These are phyloP conservation scores for Trametes elegans DNA, from an alignment of 768 basidiomycete genomes.

Conservation along the genomic window DNA sequence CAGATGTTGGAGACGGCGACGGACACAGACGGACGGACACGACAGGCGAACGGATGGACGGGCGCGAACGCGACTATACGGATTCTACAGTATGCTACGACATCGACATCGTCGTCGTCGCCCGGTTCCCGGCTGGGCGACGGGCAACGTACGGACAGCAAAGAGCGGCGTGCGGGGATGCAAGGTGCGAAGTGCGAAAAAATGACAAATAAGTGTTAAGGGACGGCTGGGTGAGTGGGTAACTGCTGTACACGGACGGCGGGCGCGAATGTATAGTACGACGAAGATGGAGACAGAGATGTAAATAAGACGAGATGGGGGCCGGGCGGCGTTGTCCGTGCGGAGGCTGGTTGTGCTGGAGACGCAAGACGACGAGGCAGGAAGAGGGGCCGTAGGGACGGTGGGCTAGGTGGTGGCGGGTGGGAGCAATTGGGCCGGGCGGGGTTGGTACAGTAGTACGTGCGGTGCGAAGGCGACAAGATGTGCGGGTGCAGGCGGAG, in stretches of 20 bases:
- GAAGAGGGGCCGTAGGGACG: constrained; percentile 2
- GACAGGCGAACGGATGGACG: no score
- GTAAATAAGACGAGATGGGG: constrained; percentile 11
- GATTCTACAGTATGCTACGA: constrained; percentile 9
- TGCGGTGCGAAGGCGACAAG: background rate
- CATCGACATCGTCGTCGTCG: constrained; percentile 1
- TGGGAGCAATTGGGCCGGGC: no score
- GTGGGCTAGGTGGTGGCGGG: no score
- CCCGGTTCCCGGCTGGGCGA: background rate
- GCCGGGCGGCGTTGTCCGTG: constrained; percentile 1
- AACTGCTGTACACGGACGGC: constrained; percentile 8
- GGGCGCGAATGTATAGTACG: constrained; percentile 2
- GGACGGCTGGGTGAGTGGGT: background rate
- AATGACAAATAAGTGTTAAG: constrained; percentile 13
- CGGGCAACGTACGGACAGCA: no score
- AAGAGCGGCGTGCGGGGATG: background rate
- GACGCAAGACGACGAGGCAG: background rate
- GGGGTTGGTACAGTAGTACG: background rate
- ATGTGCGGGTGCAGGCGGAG: background rate
- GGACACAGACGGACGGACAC: no score
- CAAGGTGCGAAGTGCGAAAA: background rate
- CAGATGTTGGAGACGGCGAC: background rate
- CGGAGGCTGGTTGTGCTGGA: background rate
- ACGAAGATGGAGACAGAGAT: background rate
- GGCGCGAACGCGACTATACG: constrained; percentile 4